These are phyloP conservation scores for Pythium insidiosum DNA, from an alignment of 352 stramenopile species.

Conservation along the genomic window DNA sequence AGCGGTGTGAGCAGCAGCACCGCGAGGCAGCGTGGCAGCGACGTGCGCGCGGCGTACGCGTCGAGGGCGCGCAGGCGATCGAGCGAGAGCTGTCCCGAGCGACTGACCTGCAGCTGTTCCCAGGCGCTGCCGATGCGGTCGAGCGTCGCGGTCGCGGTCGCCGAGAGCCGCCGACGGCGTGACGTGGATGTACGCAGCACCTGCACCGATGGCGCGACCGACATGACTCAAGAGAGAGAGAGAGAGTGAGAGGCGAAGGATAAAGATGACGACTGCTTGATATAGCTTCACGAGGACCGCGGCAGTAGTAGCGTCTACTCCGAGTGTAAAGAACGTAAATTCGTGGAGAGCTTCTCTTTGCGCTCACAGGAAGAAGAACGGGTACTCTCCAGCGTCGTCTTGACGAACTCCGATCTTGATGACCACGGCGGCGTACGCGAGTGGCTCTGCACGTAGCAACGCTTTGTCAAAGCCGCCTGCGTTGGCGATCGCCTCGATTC, in stretches of 20 bases:
- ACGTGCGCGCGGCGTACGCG: neutral
- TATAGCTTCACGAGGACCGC: too few species aligned
- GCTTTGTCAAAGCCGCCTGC: slow-evolving; percentile 4
- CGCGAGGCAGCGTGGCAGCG: slow-evolving; percentile 1
- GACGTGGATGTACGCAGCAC: too few species aligned
- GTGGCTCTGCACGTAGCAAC: slow-evolving; percentile 9
- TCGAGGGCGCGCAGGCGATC: slow-evolving; percentile 1
- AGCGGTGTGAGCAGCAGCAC: slow-evolving; percentile 2
- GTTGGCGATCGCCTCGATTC: neutral
- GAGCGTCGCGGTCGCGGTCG: too few species aligned
- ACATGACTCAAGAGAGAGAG: too few species aligned
- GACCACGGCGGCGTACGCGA: slow-evolving; percentile 10
- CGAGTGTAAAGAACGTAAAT: too few species aligned
- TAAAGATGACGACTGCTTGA: too few species aligned
- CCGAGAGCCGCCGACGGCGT: too few species aligned
- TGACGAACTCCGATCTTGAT: slow-evolving; percentile 16
- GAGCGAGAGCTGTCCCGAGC: neutral
- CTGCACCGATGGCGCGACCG: too few species aligned
- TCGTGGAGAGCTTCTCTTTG: too few species aligned
- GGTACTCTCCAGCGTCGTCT: slow-evolving; percentile 9
- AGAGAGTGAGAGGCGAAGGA: too few species aligned
- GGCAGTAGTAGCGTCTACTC: too few species aligned
- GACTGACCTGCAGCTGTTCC: slow-evolving; percentile 5
- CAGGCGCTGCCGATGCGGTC: too few species aligned
- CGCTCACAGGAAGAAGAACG: slow-evolving; percentile 11